Evolutionary conservation across 2,329 filamentous ascomycete species (phyloP).

Genomic region (Macrophomina pseudophaseolina): DNA sequence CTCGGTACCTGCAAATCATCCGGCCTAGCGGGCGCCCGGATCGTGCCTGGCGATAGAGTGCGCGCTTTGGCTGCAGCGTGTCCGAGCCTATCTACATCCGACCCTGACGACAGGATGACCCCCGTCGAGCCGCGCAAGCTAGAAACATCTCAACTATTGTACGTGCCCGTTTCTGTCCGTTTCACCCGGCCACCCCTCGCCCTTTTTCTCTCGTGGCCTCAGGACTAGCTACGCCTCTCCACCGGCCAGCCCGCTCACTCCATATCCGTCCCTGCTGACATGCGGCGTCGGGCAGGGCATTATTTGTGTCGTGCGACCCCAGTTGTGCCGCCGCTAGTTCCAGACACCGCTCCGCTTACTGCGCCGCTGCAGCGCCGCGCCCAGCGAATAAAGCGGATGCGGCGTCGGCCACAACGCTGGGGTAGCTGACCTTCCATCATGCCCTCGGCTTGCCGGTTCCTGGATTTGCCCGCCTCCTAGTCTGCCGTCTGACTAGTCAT

Average conservation of each 20-base stretch:
- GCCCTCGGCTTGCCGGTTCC: not conserved
- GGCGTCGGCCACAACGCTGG: not conserved
- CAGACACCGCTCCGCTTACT: not conserved
- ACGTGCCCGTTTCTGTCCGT: slow-evolving; percentile 1
- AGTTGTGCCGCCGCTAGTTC: not conserved
- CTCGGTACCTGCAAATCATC: slow-evolving; percentile 15
- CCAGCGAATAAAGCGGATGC: not conserved
- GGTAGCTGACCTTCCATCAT: not conserved
- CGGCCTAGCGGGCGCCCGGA: not conserved
- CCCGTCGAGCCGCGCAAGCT: slow-evolving; percentile 15
- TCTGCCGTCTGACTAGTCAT: slow-evolving; percentile 1
- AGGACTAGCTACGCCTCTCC: not conserved
- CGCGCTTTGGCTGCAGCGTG: slow-evolving; percentile 5
- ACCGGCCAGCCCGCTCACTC: not conserved
- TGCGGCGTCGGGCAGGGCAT: not conserved
- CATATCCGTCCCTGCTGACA: not conserved
- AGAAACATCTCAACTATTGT: slow-evolving; percentile 1
- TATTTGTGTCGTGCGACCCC: not conserved
- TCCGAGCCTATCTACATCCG: not conserved
- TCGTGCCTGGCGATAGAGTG: not conserved
- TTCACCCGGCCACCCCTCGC: not conserved
- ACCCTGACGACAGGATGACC: not conserved
- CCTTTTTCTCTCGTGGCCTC: not conserved
- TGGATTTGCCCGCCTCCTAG: not conserved
- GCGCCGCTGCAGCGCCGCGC: not conserved